Conservation (phyloP, 2,329 filamentous ascomycete species). For the Tolypocladium endophyticum region DNA sequence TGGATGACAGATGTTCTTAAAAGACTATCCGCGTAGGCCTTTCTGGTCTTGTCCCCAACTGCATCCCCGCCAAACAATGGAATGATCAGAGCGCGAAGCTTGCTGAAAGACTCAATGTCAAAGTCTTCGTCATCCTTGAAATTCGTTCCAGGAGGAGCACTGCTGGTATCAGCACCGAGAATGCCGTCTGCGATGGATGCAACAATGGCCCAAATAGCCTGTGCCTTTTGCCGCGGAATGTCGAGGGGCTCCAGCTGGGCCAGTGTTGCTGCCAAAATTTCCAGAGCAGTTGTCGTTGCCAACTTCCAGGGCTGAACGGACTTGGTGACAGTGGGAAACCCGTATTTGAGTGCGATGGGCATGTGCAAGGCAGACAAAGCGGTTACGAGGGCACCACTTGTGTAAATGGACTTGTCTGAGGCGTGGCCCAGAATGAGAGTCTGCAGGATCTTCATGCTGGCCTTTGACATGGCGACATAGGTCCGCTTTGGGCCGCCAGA, state of each 20-base stretch:
- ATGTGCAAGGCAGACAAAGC: constrained; percentile 57
- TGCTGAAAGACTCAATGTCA: constrained; percentile 65
- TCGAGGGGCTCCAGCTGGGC: constrained; percentile 43
- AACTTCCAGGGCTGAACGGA: constrained; percentile 67
- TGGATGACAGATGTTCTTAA: constrained; percentile 80
- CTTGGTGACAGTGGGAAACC: constrained; percentile 62
- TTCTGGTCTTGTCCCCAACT: constrained; percentile 57
- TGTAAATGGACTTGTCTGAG: constrained; percentile 56
- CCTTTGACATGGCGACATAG: constrained; percentile 82
- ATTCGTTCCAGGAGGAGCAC: constrained; percentile 31
- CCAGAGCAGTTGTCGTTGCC: constrained; percentile 60
- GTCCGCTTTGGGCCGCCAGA: constrained; percentile 48
- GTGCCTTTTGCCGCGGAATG: constrained; percentile 33
- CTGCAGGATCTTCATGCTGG: constrained; percentile 62
- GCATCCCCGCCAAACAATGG: constrained; percentile 56
- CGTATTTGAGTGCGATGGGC: constrained; percentile 72
- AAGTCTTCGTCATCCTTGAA: constrained; percentile 65
- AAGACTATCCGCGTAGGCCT: constrained; percentile 61
- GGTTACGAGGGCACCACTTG: constrained; percentile 52
- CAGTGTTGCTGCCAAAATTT: constrained; percentile 57
- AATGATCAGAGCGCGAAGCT: constrained; percentile 61
- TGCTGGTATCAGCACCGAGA: constrained; percentile 50
- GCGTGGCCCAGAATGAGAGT: constrained; percentile 49
- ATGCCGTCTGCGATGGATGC: constrained; percentile 59
- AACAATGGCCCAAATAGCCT: constrained; percentile 60